Evolutionary conservation across 371 early-diverging fungal species (phyloP).

Genomic region (Mucor saturninus): DNA sequence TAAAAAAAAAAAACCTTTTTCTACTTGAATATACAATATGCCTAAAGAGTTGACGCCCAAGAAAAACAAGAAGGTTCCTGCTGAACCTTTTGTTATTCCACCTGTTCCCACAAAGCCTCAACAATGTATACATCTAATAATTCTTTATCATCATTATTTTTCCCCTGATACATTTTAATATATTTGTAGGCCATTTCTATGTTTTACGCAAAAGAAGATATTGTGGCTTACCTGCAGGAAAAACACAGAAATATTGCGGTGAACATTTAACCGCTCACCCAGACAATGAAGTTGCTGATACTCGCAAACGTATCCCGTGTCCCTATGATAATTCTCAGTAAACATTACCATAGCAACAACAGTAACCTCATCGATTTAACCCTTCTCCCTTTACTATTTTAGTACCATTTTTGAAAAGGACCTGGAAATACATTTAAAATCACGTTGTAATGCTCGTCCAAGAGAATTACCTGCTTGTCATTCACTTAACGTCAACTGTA

Average conservation of each 20-base stretch:
- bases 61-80: constrained; percentile 16
- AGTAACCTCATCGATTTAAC: neutral
- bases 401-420: constrained; percentile 72
- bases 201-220: constrained; percentile 60
- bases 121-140: constrained; percentile 39
- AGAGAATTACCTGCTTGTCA: constrained; percentile 51
- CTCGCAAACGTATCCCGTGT: constrained; percentile 69
- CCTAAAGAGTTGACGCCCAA: constrained; percentile 21
- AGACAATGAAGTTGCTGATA: constrained; percentile 22
- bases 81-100: constrained; percentile 34
- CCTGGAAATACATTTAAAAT: constrained; percentile 68
- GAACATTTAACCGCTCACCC: constrained; percentile 65
- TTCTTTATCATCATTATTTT: neutral
- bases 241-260: constrained; percentile 70
- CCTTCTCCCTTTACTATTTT: neutral
- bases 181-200: constrained; percentile 45
- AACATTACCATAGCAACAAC: constrained; percentile 11
- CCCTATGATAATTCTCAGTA: constrained; percentile 84
- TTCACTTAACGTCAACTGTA: constrained; percentile 62
- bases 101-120: constrained; percentile 51
- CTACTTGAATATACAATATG: constrained; percentile 10
- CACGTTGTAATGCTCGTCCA: constrained; percentile 74
- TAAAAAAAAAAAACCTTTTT: neutral
- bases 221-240: constrained; percentile 68
- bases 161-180: neutral